Evolutionary conservation across 2,329 filamentous ascomycete genomes (phyloP).

Genomic region (Grosmannia huntii): DNA sequence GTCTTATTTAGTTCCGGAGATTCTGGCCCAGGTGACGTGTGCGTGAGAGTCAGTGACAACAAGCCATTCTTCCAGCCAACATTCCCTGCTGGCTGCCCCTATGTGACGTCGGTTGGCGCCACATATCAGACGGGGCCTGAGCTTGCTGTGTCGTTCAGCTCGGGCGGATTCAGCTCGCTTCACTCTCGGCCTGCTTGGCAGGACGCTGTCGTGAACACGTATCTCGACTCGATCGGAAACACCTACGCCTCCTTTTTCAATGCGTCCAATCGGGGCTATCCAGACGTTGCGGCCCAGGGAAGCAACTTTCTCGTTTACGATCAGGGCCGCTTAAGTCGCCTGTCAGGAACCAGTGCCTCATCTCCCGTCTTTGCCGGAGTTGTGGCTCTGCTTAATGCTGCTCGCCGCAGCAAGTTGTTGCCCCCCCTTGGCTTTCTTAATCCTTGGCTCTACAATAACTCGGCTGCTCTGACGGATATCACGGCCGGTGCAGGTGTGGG

Average conservation of each 20-base stretch:
- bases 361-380: conserved; percentile 28
- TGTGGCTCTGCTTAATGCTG: conserved; percentile 30
- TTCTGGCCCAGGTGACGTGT: conserved; percentile 51
- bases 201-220: conserved; percentile 21
- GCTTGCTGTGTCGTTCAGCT: conserved; percentile 17
- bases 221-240: conserved; percentile 26
- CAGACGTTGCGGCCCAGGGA: conserved; percentile 43
- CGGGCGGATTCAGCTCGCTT: conserved; percentile 35
- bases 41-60: conserved; percentile 39
- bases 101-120: conserved; percentile 39
- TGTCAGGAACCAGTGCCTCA: conserved; percentile 24
- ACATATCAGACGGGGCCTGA: conserved; percentile 27
- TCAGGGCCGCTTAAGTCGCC: conserved; percentile 1
- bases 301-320: conserved; percentile 16
- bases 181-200: conserved; percentile 30
- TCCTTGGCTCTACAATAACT: conserved; percentile 24
- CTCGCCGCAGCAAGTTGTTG: conserved; percentile 22
- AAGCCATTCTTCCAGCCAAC: conserved; percentile 26
- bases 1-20: conserved; percentile 48
- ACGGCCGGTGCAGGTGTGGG: conserved; percentile 14
- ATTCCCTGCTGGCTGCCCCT: conserved; percentile 26
- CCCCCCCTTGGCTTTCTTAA: conserved; percentile 31
- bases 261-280: conserved; percentile 29
- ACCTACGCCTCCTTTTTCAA: conserved; percentile 33
- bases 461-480: conserved; percentile 17